Evolutionary conservation across 1,139 yeast genomes (phyloP).

Genomic region (Geotrichum carabidarum): DNA sequence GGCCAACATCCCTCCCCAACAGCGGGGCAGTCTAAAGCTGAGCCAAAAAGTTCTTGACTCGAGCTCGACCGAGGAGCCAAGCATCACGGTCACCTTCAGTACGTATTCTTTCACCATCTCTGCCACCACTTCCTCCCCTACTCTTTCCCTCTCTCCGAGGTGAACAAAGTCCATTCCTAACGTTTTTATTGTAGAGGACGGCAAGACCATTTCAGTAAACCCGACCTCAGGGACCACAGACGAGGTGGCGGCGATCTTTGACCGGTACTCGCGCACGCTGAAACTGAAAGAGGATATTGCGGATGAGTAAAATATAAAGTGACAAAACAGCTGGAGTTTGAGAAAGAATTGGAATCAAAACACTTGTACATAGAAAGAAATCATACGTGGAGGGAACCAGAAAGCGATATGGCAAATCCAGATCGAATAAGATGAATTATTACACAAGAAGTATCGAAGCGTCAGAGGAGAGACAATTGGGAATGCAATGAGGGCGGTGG

Average conservation of each 20-base stretch:
- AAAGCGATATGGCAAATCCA: too few relatives aligned
- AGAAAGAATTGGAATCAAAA: not conserved
- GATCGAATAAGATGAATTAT: too few relatives aligned
- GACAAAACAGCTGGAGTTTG: not conserved
- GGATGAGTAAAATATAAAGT: conserved; percentile 13
- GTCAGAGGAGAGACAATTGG: too few relatives aligned
- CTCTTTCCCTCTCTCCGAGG: not conserved
- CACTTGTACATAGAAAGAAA: too few relatives aligned
- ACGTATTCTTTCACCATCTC: conserved; percentile 14
- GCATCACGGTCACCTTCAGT: conserved; percentile 67
- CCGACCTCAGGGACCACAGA: conserved; percentile 45
- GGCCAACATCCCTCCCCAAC: conserved; percentile 65
- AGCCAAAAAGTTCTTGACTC: conserved; percentile 31
- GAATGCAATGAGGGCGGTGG: too few relatives aligned
- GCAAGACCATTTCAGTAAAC: conserved; percentile 61
- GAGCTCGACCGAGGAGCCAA: conserved; percentile 47
- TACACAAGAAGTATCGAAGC: too few relatives aligned
- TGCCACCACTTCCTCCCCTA: not conserved
- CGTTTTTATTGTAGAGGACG: conserved; percentile 50
- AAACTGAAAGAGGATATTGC: conserved; percentile 45
- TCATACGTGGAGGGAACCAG: too few relatives aligned
- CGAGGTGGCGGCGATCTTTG: conserved; percentile 42
- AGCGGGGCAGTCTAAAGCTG: conserved; percentile 31
- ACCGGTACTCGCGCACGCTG: conserved; percentile 54
- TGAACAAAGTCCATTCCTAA: conserved; percentile 7